Percentiles rank a stretch among this genome's conserved stretches.
These are phyloP conservation scores for Pseudonectria foliicola DNA, from an alignment of 2,329 filamentous ascomycete genomes.

Conservation along the genomic window DNA sequence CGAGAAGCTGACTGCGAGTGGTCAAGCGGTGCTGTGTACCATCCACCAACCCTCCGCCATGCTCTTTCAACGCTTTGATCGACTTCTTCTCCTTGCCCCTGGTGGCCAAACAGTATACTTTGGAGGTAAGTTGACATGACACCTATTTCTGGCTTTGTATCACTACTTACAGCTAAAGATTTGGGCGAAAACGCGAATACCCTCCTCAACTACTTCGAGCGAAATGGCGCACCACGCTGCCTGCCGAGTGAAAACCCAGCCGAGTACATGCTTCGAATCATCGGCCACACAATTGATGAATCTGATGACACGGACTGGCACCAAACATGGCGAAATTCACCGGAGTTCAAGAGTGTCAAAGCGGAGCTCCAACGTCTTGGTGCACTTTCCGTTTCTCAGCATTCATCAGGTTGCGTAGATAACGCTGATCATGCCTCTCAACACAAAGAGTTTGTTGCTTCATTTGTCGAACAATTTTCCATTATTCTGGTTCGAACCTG, in stretches of 20 bases:
- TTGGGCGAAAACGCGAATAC: slow-evolving; percentile 36
- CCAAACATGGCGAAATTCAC: slow-evolving; percentile 27
- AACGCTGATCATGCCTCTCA: slow-evolving; percentile 8
- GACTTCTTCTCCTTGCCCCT: slow-evolving; percentile 45
- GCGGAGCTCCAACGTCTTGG: slow-evolving; percentile 15
- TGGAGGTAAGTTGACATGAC: slow-evolving; percentile 38
- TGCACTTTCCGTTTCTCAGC: slow-evolving; percentile 1
- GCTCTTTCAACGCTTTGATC: slow-evolving; percentile 43
- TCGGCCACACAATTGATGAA: slow-evolving; percentile 16
- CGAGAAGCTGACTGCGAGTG: slow-evolving; percentile 50
- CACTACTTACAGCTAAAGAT: slow-evolving; percentile 5
- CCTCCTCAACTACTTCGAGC: slow-evolving; percentile 52
- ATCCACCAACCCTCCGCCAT: slow-evolving; percentile 41
- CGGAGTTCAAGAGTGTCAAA: slow-evolving; percentile 28
- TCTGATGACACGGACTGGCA: slow-evolving; percentile 43
- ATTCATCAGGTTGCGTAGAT: neutral
- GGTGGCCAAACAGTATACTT: slow-evolving; percentile 55
- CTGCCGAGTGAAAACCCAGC: slow-evolving; percentile 53
- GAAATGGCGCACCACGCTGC: slow-evolving; percentile 50
- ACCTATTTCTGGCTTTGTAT: accelerated
- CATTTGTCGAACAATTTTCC: slow-evolving; percentile 25
- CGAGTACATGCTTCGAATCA: slow-evolving; percentile 55
- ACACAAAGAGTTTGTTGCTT: slow-evolving; percentile 26
- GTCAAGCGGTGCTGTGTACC: slow-evolving; percentile 38
- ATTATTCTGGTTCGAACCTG: slow-evolving; percentile 31